A percentile compares a stretch with the other conserved stretches of the same genome.
phyloP scores from a whole-genome alignment of 2,329 filamentous ascomycete genomes.

The Tolypocladium album region DNA sequence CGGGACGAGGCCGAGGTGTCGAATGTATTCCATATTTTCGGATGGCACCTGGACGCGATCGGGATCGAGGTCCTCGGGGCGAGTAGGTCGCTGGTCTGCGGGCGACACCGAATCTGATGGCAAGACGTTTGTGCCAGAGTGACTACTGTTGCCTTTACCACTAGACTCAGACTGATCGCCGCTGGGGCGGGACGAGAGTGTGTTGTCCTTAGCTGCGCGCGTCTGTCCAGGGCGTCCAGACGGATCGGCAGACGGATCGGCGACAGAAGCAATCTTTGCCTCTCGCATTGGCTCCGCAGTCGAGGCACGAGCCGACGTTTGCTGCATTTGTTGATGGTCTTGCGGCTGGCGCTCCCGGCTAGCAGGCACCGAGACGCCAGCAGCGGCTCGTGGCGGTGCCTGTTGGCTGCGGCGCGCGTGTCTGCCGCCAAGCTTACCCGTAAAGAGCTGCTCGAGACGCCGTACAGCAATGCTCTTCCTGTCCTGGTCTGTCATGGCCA shows the following conservation, averaged over 20 bases:
- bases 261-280: constrained; percentile 32
- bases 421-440: constrained; percentile 49
- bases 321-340: constrained; percentile 18
- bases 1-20: constrained; percentile 58
- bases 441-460: constrained; percentile 71
- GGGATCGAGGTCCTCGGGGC: constrained; percentile 67
- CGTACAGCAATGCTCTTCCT: constrained; percentile 70
- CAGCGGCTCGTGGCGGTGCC: constrained; percentile 6
- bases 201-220: constrained; percentile 29
- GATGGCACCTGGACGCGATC: constrained; percentile 63
- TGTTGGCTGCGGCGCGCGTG: constrained; percentile 19
- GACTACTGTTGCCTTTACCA: constrained; percentile 18
- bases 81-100: constrained; percentile 65
- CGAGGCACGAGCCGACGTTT: constrained; percentile 14
- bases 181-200: constrained; percentile 35
- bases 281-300: constrained; percentile 30
- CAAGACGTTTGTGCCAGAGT: constrained; percentile 25
- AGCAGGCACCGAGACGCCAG: constrained; percentile 7
- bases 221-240: constrained; percentile 24
- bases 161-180: constrained; percentile 34
- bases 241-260: constrained; percentile 11
- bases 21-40: constrained; percentile 73
- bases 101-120: constrained; percentile 24
- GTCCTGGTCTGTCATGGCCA: constrained; percentile 57
- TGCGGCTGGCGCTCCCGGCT: constrained; percentile 17